A percentile compares a stretch with the other conserved stretches of the same genome.
Evolutionary conservation across 768 basidiomycete genomes (phyloP).

Genomic region (Hydnomerulius pinastri): DNA sequence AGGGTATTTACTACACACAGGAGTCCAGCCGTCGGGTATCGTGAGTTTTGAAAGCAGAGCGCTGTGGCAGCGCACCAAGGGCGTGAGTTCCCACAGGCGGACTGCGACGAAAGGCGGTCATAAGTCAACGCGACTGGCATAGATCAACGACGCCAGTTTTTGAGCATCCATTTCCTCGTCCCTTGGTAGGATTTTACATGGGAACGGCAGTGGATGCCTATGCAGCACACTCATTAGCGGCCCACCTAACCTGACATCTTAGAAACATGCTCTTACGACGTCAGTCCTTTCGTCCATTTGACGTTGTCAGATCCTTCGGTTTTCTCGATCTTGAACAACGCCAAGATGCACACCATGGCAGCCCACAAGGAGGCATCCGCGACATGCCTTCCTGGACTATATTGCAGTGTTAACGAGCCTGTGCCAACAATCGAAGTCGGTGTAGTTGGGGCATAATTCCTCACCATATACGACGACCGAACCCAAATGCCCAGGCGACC

Average conservation of each 20-base stretch:
- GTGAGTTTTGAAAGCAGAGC: background rate
- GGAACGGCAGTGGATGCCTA: constrained; percentile 19
- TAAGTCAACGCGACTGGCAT: constrained; percentile 5
- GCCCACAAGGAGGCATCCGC: constrained; percentile 24
- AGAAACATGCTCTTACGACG: constrained; percentile 1
- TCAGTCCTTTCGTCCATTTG: constrained; percentile 18
- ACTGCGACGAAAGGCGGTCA: too few relatives aligned
- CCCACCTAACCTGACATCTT: background rate
- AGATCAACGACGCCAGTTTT: constrained; percentile 13
- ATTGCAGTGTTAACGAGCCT: too few relatives aligned
- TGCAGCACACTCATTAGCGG: background rate
- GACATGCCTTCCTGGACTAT: constrained; percentile 23
- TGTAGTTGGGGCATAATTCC: background rate
- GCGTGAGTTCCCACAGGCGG: too few relatives aligned
- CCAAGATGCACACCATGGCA: constrained; percentile 20
- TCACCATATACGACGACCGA: constrained; percentile 24
- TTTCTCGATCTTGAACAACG: constrained; percentile 18
- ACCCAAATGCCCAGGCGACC: constrained; percentile 16
- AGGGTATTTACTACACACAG: too few relatives aligned
- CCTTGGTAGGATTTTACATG: constrained; percentile 16
- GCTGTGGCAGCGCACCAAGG: too few relatives aligned
- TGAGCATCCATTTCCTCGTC: constrained; percentile 14
- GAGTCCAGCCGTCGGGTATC: background rate
- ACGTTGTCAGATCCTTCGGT: constrained; percentile 16
- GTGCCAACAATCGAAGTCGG: background rate